These are phyloP conservation scores for Mikania micrantha DNA, from an alignment of 129 eudicot species.

Conservation along the genomic window DNA sequence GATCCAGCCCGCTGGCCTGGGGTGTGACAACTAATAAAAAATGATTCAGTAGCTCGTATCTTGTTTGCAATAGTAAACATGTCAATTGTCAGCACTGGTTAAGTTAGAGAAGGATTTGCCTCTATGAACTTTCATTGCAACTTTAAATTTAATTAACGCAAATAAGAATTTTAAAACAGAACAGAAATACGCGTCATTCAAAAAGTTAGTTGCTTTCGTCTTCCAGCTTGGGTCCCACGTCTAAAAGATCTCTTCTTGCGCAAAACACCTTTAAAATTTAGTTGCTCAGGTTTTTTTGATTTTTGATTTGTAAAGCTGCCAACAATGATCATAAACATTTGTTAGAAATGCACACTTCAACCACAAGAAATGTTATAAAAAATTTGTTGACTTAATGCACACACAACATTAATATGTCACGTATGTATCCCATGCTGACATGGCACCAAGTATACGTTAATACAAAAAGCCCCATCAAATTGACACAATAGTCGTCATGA, in stretches of 20 bases:
- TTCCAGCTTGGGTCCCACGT: slow-evolving; percentile 49
- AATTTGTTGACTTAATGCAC: not conserved
- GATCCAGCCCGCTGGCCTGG: too few relatives aligned
- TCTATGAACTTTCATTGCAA: not conserved
- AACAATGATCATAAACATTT: not conserved
- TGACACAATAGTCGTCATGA: too few relatives aligned
- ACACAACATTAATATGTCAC: not conserved
- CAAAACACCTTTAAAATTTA: slow-evolving; percentile 40
- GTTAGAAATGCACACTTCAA: not conserved
- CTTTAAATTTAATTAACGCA: not conserved
- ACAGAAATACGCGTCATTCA: slow-evolving; percentile 28
- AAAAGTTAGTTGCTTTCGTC: slow-evolving; percentile 57
- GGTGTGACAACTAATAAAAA: too few relatives aligned
- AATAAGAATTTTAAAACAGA: not conserved
- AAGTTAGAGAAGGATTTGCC: not conserved
- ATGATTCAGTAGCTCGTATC: not conserved
- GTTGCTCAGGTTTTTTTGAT: slow-evolving; percentile 42
- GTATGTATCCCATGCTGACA: too few relatives aligned
- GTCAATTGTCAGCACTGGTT: not conserved
- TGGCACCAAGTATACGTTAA: too few relatives aligned
- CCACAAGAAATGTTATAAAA: not conserved
- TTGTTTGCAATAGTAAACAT: not conserved
- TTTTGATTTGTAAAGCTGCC: slow-evolving; percentile 66
- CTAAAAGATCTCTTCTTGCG: slow-evolving; percentile 84
- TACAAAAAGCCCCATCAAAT: too few relatives aligned